Evolutionary conservation across 345 rosid genomes (phyloP).

Genomic region (thale cress (Arabidopsis thaliana)): DNA sequence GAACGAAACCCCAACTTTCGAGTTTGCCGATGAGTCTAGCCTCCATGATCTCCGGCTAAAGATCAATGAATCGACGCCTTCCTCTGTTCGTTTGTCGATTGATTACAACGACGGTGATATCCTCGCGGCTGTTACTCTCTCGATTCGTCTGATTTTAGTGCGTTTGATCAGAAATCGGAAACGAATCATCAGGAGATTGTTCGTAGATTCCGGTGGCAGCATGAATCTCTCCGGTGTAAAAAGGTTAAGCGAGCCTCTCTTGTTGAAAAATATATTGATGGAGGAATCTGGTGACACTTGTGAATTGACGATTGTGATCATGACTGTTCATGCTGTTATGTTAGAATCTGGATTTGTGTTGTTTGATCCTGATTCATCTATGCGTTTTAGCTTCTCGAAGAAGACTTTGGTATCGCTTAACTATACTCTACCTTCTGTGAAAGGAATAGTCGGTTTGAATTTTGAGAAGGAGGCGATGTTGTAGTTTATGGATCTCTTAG

Average conservation of each 20-base stretch:
- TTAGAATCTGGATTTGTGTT: slow-evolving; percentile 66
- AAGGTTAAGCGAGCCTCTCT: slow-evolving; percentile 55
- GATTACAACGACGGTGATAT: not conserved
- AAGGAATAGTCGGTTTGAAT: slow-evolving; percentile 46
- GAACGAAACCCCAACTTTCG: not conserved
- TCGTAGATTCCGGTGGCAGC: not conserved
- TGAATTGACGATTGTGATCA: slow-evolving; percentile 43
- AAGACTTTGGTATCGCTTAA: not conserved
- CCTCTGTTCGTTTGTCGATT: not conserved
- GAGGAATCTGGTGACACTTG: slow-evolving; percentile 41
- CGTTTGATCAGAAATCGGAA: not conserved
- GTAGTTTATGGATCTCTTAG: slow-evolving; percentile 59
- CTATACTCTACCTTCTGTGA: not conserved
- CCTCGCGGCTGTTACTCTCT: not conserved
- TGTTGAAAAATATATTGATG: slow-evolving; percentile 56
- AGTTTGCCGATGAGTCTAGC: not conserved
- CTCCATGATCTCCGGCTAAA: not conserved
- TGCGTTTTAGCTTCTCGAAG: slow-evolving; percentile 42
- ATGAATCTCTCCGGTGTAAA: slow-evolving; percentile 24
- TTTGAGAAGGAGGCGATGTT: slow-evolving; percentile 59
- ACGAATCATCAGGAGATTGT: not conserved
- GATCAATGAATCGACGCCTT: not conserved
- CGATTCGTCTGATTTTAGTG: not conserved
- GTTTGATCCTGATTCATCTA: slow-evolving; percentile 47
- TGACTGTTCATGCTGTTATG: slow-evolving; percentile 50